Percentiles rank a stretch among this genome's conserved stretches.
Evolutionary conservation across 257 asterid species (phyloP).

Genomic region (Przewalskia tangutica): DNA sequence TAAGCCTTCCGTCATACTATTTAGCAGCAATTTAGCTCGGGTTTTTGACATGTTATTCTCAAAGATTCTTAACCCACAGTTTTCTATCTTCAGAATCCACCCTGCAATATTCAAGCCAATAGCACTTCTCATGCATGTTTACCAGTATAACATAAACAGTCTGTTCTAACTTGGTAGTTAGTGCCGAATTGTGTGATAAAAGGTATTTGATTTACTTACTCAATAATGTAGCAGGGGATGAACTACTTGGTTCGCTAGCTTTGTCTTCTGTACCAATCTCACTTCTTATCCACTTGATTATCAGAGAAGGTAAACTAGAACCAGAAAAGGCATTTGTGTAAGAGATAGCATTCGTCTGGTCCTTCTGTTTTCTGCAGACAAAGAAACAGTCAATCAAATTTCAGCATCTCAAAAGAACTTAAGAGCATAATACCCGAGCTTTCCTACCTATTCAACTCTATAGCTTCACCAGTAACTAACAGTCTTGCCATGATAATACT

Average conservation of each 20-base stretch:
- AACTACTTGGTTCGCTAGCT: conserved; percentile 34
- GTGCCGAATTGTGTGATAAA: not conserved
- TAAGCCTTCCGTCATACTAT: conserved; percentile 24
- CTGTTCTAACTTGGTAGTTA: not conserved
- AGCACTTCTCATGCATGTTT: not conserved
- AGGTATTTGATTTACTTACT: conserved; percentile 30
- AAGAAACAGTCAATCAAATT: conserved; percentile 1
- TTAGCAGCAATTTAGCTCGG: conserved; percentile 28
- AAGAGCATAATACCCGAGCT: not conserved
- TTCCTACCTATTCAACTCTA: conserved; percentile 41
- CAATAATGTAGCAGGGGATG: conserved; percentile 50
- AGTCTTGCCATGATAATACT: conserved; percentile 38
- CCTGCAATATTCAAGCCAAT: conserved; percentile 23
- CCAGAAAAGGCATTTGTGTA: conserved; percentile 42
- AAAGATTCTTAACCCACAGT: conserved; percentile 47
- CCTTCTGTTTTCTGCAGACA: conserved; percentile 39
- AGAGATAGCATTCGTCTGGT: conserved; percentile 35
- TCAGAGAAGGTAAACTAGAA: conserved; percentile 39
- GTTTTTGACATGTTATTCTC: conserved; percentile 34
- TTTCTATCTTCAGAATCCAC: conserved; percentile 55
- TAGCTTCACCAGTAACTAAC: conserved; percentile 43
- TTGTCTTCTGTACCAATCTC: conserved; percentile 27
- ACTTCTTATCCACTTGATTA: conserved; percentile 28
- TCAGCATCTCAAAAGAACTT: not conserved
- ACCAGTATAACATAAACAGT: not conserved